A percentile compares a stretch with the other conserved stretches of the same genome.
These are phyloP conservation scores for Podospora appendiculata DNA, from an alignment of 495 filamentous ascomycete genomes.

Conservation along the genomic window DNA sequence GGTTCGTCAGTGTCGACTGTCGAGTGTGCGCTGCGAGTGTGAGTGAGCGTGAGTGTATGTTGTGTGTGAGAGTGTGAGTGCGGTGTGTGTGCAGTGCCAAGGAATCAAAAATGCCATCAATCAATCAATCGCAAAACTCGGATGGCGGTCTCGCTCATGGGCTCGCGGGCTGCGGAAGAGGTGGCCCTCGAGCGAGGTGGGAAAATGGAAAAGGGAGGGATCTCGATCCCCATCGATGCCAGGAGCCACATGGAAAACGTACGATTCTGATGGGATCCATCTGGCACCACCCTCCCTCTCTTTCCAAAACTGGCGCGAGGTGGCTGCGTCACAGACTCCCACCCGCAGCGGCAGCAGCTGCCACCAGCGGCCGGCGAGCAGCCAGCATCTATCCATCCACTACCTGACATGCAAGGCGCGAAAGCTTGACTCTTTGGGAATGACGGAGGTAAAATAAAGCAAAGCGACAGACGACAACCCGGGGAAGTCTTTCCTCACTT, in stretches of 20 bases:
- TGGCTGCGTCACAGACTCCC: not conserved
- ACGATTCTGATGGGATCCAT: slow-evolving; percentile 16
- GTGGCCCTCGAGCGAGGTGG: not conserved
- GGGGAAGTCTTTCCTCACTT: no score
- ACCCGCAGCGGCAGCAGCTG: not conserved
- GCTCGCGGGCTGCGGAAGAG: not conserved
- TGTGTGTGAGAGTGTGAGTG: no score
- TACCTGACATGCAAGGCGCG: no score
- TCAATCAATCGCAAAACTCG: slow-evolving; percentile 4
- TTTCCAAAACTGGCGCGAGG: slow-evolving; percentile 10
- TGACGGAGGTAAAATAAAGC: no score
- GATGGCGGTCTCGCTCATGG: slow-evolving; percentile 8
- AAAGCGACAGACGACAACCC: no score
- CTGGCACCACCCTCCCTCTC: slow-evolving; percentile 13
- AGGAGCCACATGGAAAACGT: slow-evolving; percentile 27
- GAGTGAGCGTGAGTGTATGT: no score
- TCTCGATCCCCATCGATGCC: slow-evolving; percentile 29
- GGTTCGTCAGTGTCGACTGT: no score
- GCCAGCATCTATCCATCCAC: no score
- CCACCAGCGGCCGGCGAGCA: no score
- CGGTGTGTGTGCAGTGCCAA: not conserved
- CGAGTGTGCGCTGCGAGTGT: no score
- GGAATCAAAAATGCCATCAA: slow-evolving; percentile 12
- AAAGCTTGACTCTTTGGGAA: no score
- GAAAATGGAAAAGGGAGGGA: slow-evolving; percentile 10